Evolutionary conservation across 2,329 filamentous ascomycete species (phyloP).

Genomic region (Didymella arachidicola): DNA sequence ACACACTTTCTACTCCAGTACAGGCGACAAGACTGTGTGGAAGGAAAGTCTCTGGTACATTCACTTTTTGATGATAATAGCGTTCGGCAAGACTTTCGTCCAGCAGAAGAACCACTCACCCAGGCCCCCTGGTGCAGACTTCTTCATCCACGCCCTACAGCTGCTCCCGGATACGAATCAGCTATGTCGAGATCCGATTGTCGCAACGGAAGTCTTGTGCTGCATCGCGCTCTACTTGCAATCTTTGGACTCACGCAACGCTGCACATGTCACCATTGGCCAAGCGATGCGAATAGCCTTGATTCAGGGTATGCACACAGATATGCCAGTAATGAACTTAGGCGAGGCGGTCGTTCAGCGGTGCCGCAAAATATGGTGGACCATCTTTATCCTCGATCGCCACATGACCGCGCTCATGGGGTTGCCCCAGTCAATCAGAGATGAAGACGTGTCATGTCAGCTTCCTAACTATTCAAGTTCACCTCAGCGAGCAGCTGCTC

Average conservation of each 20-base stretch:
- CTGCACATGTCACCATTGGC: slow-evolving; percentile 59
- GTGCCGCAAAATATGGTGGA: slow-evolving; percentile 63
- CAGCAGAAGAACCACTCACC: slow-evolving; percentile 44
- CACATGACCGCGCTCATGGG: slow-evolving; percentile 65
- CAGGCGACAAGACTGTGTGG: slow-evolving; percentile 35
- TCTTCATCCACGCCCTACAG: slow-evolving; percentile 68
- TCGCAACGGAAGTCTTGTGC: slow-evolving; percentile 60
- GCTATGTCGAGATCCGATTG: slow-evolving; percentile 55
- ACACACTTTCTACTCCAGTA: slow-evolving; percentile 52
- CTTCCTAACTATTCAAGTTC: slow-evolving; percentile 56
- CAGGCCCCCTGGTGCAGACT: slow-evolving; percentile 62
- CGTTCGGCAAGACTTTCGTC: slow-evolving; percentile 64
- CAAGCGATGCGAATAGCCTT: slow-evolving; percentile 61
- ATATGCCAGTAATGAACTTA: slow-evolving; percentile 57
- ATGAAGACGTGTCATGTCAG: slow-evolving; percentile 60
- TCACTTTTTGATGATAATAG: slow-evolving; percentile 62
- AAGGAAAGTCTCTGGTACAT: slow-evolving; percentile 58
- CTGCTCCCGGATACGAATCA: slow-evolving; percentile 59
- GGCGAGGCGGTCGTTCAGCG: slow-evolving; percentile 55
- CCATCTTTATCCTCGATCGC: slow-evolving; percentile 61
- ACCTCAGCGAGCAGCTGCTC: slow-evolving; percentile 50
- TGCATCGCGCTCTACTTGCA: slow-evolving; percentile 63
- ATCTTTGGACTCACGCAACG: slow-evolving; percentile 58
- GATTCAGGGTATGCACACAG: slow-evolving; percentile 61
- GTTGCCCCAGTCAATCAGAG: slow-evolving; percentile 58